Evolutionary conservation across 73 alveolate species (phyloP).

Genomic region (Paramecium biaurelia): DNA sequence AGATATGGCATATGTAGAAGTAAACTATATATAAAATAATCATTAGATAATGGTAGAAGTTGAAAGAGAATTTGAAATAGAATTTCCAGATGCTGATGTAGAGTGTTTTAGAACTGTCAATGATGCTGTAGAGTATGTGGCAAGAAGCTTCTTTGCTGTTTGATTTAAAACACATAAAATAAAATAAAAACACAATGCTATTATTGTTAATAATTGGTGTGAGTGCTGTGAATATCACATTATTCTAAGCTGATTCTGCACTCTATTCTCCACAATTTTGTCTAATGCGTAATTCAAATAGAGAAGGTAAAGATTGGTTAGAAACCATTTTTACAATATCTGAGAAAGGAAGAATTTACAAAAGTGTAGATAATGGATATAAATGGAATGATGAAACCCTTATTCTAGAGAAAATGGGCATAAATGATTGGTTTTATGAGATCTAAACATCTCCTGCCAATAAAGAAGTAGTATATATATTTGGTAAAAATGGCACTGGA

Average conservation of each 20-base stretch:
- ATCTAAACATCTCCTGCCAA: neutral
- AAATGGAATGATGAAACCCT: neutral
- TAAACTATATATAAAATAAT: neutral
- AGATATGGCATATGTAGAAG: conserved; percentile 75
- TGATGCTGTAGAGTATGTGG: conserved; percentile 74
- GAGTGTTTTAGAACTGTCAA: conserved; percentile 76
- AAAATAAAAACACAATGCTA: neutral
- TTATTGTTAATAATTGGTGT: neutral
- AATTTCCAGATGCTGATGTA: conserved; percentile 77
- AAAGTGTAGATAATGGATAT: neutral
- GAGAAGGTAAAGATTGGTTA: neutral
- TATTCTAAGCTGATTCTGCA: neutral
- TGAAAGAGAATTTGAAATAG: conserved; percentile 77
- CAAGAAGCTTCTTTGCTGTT: conserved; percentile 62
- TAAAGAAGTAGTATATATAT: neutral
- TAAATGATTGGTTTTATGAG: neutral
- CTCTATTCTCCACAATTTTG: neutral
- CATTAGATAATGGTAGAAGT: conserved; percentile 63
- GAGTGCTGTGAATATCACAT: neutral
- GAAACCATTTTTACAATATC: neutral
- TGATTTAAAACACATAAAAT: conserved; percentile 8
- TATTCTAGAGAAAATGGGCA: neutral
- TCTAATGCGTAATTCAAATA: neutral
- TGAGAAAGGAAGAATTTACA: neutral
- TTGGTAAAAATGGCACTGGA: conserved; percentile 35